Conservation (phyloP, 306 rosid genomes). For the Cicer cuneatum region DNA sequence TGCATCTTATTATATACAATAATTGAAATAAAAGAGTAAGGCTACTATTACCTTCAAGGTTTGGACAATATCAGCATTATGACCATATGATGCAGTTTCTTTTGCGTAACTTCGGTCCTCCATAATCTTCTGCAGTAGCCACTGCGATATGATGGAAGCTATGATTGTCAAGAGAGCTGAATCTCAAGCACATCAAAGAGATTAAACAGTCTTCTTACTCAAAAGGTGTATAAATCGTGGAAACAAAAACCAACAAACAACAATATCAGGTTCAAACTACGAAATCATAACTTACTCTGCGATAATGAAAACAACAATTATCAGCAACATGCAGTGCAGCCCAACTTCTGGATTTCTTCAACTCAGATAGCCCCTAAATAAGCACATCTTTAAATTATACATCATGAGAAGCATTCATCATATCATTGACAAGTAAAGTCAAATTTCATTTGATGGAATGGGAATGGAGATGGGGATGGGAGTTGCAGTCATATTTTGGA, state of each 20-base stretch:
- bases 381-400: constrained; percentile 29
- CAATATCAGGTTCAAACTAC: constrained; percentile 32
- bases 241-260: constrained; percentile 34
- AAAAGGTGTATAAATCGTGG: constrained; percentile 14
- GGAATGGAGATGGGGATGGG: too few relatives aligned
- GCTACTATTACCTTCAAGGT: constrained; percentile 63
- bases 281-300: constrained; percentile 67
- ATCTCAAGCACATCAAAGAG: constrained; percentile 32
- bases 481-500: neutral
- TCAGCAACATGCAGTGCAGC: constrained; percentile 85
- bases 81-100: constrained; percentile 45
- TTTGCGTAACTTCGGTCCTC: constrained; percentile 45
- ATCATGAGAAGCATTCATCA: constrained; percentile 30
- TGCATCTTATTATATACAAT: constrained; percentile 1
- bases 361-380: constrained; percentile 66
- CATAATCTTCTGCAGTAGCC: constrained; percentile 61
- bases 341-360: constrained; percentile 75
- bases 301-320: constrained; percentile 82
- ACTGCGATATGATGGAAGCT: constrained; percentile 58
- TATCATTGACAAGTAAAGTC: neutral
- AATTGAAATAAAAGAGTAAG: constrained; percentile 20
- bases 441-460: neutral
- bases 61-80: constrained; percentile 40
- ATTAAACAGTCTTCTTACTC: constrained; percentile 13
- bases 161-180: constrained; percentile 17